Evolutionary conservation across 2,329 filamentous ascomycete species (phyloP).

Genomic region (Chrysosporium queenslandicum): DNA sequence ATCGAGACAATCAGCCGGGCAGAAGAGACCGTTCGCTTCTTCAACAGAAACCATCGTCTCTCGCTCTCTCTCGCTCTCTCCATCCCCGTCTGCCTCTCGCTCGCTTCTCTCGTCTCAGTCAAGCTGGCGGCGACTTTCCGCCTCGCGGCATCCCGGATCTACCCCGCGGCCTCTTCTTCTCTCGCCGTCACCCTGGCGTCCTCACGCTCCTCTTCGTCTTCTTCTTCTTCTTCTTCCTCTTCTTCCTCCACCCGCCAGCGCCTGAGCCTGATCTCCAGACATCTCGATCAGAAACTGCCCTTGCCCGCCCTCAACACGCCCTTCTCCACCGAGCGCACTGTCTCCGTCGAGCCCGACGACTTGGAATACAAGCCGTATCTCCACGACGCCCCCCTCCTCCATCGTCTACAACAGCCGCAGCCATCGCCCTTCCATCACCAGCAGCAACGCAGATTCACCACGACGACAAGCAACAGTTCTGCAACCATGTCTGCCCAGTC

Average conservation of each 20-base stretch:
- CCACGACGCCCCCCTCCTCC: constrained; percentile 21
- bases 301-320: constrained; percentile 53
- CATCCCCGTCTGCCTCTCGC: neutral
- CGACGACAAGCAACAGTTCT: constrained; percentile 19
- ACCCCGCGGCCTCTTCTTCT: constrained; percentile 23
- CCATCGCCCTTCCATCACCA: neutral
- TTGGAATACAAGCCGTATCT: constrained; percentile 41
- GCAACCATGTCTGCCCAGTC: constrained; percentile 49
- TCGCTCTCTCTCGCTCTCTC: neutral
- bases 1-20: neutral
- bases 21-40: neutral
- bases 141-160: constrained; percentile 17
- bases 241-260: constrained; percentile 23
- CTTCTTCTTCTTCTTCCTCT: constrained; percentile 18
- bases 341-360: constrained; percentile 44
- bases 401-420: constrained; percentile 1
- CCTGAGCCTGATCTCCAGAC: constrained; percentile 51
- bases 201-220: constrained; percentile 34
- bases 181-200: constrained; percentile 39
- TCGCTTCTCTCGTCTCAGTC: neutral
- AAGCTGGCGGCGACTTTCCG: constrained; percentile 16
- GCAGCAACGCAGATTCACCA: constrained; percentile 15
- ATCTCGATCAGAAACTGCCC: constrained; percentile 46
- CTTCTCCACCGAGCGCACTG: constrained; percentile 50
- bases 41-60: neutral